Conservation (phyloP, 1,284 basidiomycete genomes). For the Irpex sp. region DNA sequence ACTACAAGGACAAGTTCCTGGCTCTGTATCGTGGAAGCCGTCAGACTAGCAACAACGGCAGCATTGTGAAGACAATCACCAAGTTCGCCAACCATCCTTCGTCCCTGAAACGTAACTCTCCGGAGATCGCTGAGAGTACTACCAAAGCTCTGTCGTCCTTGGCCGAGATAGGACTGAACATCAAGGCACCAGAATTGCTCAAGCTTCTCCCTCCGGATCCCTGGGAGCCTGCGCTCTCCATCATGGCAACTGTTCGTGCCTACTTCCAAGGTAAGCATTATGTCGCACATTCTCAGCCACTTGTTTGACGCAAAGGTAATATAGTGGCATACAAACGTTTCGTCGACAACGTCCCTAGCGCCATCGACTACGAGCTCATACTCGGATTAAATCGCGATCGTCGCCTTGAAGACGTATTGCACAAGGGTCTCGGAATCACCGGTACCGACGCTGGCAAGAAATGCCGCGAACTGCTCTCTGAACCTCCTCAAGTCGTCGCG, state of each 20-base stretch:
- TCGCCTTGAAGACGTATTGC: constrained; percentile 44
- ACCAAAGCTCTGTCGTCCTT: constrained; percentile 38
- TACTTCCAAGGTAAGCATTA: constrained; percentile 61
- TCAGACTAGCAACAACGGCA: constrained; percentile 27
- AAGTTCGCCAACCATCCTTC: background rate
- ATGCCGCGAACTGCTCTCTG: constrained; percentile 54
- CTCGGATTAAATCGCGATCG: constrained; percentile 26
- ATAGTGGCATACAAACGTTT: constrained; percentile 69
- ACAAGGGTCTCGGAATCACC: constrained; percentile 41
- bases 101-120: background rate
- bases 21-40: constrained; percentile 42
- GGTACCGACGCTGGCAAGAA: constrained; percentile 42
- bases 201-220: constrained; percentile 51
- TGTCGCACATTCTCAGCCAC: no score
- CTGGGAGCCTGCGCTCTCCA: constrained; percentile 52
- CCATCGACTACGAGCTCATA: constrained; percentile 62
- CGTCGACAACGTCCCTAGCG: constrained; percentile 56
- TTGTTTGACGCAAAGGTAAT: no score
- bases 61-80: constrained; percentile 24
- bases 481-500: constrained; percentile 42
- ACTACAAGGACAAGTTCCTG: constrained; percentile 58
- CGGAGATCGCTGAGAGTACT: constrained; percentile 22
- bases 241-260: constrained; percentile 68
- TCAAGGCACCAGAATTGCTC: constrained; percentile 41
- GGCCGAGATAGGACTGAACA: constrained; percentile 39